A percentile compares a stretch with the other conserved stretches of the same genome.
phyloP scores from a whole-genome alignment of 2,329 filamentous ascomycete species.

The Colletotrichum destructivum region DNA sequence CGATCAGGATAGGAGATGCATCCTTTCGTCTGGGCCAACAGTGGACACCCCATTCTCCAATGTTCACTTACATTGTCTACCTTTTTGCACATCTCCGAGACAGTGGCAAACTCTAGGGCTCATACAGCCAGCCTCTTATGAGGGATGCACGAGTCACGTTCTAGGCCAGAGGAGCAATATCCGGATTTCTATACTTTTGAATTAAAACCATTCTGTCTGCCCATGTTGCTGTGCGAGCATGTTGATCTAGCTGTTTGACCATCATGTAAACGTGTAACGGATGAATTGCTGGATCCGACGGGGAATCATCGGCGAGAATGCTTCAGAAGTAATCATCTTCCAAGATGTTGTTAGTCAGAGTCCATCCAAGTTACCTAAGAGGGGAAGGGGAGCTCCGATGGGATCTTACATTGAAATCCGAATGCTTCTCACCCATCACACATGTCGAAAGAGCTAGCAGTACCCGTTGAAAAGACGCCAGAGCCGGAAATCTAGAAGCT shows the following conservation, averaged over 20 bases:
- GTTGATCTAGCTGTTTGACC: neutral
- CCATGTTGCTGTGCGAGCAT: neutral
- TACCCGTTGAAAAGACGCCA: slow-evolving; percentile 29
- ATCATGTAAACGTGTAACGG: slow-evolving; percentile 20
- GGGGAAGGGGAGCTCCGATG: too few relatives aligned
- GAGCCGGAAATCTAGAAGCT: slow-evolving; percentile 27
- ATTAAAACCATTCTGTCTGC: too few relatives aligned
- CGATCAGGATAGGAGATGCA: neutral
- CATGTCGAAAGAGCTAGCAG: slow-evolving; percentile 24
- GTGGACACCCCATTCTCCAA: neutral
- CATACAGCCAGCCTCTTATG: too few relatives aligned
- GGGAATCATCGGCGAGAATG: slow-evolving; percentile 14
- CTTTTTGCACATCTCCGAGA: neutral
- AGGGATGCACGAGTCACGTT: neutral
- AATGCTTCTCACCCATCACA: slow-evolving; percentile 11
- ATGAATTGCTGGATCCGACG: slow-evolving; percentile 27
- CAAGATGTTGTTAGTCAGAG: neutral
- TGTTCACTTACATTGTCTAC: neutral
- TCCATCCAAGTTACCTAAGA: neutral
- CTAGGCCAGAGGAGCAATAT: neutral
- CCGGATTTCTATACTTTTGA: neutral
- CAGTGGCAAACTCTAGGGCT: neutral
- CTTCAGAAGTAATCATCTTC: neutral
- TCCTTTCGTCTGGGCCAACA: neutral
- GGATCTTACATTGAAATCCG: neutral